These are phyloP conservation scores for Musa beccarii DNA, from an alignment of 176 grass and related monocot species.

Conservation along the genomic window DNA sequence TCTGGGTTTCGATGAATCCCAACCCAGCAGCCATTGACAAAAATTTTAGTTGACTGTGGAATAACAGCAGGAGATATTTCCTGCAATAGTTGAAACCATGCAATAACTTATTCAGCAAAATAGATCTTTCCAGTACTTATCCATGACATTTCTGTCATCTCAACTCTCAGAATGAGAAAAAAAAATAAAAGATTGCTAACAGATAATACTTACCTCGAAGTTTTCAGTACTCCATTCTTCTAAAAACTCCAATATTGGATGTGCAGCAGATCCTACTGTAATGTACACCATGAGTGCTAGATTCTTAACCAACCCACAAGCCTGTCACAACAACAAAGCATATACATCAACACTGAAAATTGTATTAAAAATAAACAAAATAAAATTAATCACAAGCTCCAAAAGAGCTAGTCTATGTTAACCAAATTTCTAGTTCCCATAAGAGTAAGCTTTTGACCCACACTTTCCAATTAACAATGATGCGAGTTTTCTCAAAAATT, in stretches of 20 bases:
- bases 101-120: background rate
- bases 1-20: constrained; percentile 12
- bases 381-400: background rate
- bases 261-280: constrained; percentile 91
- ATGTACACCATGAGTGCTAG: constrained; percentile 98
- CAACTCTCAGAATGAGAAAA: too few species aligned
- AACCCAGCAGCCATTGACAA: constrained; percentile 6
- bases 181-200: too few species aligned
- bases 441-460: background rate
- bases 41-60: constrained; percentile 15
- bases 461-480: background rate
- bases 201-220: constrained; percentile 61
- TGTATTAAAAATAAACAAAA: background rate
- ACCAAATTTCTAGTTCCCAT: too few species aligned
- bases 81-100: background rate
- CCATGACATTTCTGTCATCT: too few species aligned
- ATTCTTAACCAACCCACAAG: constrained; percentile 99
- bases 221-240: constrained; percentile 99
- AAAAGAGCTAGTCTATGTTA: background rate
- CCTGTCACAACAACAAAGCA: constrained; percentile 33
- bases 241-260: constrained; percentile 99
- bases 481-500: background rate
- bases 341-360: background rate
- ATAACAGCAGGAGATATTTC: constrained; percentile 14
- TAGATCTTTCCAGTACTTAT: too few species aligned